A percentile compares a stretch with the other conserved stretches of the same genome.
phyloP scores from a whole-genome alignment of 176 grass and related monocot species.

The Bromus sterilis region DNA sequence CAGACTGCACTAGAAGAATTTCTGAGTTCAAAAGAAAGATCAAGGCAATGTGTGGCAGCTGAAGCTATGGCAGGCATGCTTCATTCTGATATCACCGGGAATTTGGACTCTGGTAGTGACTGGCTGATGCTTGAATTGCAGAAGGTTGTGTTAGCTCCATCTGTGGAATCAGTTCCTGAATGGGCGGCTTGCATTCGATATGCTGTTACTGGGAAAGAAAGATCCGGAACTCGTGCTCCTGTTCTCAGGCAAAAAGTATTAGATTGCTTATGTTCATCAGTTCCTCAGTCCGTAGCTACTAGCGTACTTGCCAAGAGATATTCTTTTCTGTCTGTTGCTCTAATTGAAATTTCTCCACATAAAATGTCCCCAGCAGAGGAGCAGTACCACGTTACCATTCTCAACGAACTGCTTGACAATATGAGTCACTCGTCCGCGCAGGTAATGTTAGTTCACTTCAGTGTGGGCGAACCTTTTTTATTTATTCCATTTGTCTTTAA shows the following conservation, averaged over 20 bases:
- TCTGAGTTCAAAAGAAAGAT: conserved; percentile 84
- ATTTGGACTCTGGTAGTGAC: conserved; percentile 45
- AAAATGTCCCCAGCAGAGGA: conserved; percentile 62
- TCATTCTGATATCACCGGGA: conserved; percentile 71
- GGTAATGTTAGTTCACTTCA: conserved; percentile 35
- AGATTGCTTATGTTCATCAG: conserved; percentile 54
- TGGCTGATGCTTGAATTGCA: conserved; percentile 70
- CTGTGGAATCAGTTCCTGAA: conserved; percentile 89
- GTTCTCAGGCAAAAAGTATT: conserved; percentile 78
- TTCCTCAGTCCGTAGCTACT: conserved; percentile 61
- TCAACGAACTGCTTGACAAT: conserved; percentile 79
- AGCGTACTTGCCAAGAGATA: conserved; percentile 92
- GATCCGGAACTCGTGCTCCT: conserved; percentile 61
- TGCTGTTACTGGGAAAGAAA: conserved; percentile 92
- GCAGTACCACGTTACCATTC: conserved; percentile 67
- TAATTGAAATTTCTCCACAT: conserved; percentile 82
- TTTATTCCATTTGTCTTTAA: not conserved
- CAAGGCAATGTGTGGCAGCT: conserved; percentile 94
- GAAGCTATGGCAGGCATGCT: conserved; percentile 92
- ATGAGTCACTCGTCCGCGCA: conserved; percentile 90
- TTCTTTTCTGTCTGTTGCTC: conserved; percentile 78
- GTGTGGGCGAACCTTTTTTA: not conserved
- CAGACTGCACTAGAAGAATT: conserved; percentile 62
- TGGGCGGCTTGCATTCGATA: conserved; percentile 95
- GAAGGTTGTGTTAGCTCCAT: conserved; percentile 74